Conservation (phyloP, 2,329 filamentous ascomycete species). For the Chaetothyriales sp. region DNA sequence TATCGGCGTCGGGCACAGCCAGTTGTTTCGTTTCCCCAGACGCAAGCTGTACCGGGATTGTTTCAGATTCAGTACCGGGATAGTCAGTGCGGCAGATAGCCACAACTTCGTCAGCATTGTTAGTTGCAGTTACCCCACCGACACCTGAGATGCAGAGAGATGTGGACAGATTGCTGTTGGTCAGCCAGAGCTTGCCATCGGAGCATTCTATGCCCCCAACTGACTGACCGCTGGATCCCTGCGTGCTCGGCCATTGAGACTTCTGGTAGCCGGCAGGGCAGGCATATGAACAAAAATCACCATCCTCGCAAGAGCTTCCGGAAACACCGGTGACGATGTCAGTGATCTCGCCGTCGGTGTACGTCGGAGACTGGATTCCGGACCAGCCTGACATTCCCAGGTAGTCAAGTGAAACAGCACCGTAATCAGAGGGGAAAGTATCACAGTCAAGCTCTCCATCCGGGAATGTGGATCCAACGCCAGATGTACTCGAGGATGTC, state of each 20-base stretch:
- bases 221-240: slow-evolving; percentile 70
- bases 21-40: slow-evolving; percentile 49
- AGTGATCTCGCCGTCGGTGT: slow-evolving; percentile 39
- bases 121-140: slow-evolving; percentile 58
- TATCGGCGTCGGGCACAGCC: slow-evolving; percentile 58
- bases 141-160: slow-evolving; percentile 64
- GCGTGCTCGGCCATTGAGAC: slow-evolving; percentile 69
- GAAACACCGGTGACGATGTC: slow-evolving; percentile 51
- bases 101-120: slow-evolving; percentile 53
- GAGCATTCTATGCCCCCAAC: slow-evolving; percentile 73
- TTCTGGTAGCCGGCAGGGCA: slow-evolving; percentile 89
- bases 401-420: slow-evolving; percentile 58
- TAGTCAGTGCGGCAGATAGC: slow-evolving; percentile 92
- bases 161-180: slow-evolving; percentile 48
- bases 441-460: slow-evolving; percentile 58
- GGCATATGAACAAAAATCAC: slow-evolving; percentile 76
- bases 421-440: slow-evolving; percentile 66
- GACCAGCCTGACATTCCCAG: slow-evolving; percentile 61
- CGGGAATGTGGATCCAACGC: slow-evolving; percentile 57
- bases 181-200: slow-evolving; percentile 61
- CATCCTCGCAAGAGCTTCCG: slow-evolving; percentile 47
- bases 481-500: slow-evolving; percentile 27
- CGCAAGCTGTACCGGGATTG: slow-evolving; percentile 54
- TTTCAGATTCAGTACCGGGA: slow-evolving; percentile 74
- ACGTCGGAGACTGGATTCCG: slow-evolving; percentile 56